A percentile compares a stretch with the other conserved stretches of the same genome.
Conservation (phyloP, 2,329 filamentous ascomycete genomes). For the Pestalotiopsis sp. region DNA sequence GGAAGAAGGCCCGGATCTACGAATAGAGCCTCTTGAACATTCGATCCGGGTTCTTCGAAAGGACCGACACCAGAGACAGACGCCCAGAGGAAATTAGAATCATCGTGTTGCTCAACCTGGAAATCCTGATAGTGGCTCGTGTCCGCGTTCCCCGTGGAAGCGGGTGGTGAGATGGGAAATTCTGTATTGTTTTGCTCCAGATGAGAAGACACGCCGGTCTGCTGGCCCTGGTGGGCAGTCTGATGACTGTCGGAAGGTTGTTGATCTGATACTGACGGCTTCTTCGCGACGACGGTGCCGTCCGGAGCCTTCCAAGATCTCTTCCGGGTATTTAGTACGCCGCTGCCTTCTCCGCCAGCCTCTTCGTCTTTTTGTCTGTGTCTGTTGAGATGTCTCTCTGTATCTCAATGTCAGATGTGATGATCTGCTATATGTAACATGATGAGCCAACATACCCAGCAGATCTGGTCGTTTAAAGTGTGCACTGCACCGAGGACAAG, state of each 20-base stretch:
- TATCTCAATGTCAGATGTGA: constrained; percentile 22
- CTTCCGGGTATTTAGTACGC: constrained; percentile 56
- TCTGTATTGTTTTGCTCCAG: neutral
- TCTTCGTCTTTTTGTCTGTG: constrained; percentile 57
- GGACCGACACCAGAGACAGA: constrained; percentile 9
- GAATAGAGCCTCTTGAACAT: constrained; percentile 21
- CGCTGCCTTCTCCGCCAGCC: constrained; percentile 53
- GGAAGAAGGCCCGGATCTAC: constrained; percentile 27
- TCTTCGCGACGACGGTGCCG: constrained; percentile 53
- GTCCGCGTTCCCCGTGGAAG: constrained; percentile 10
- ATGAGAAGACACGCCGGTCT: neutral
- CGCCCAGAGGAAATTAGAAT: constrained; percentile 4
- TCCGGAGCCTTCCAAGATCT: constrained; percentile 57
- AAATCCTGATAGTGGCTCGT: constrained; percentile 11
- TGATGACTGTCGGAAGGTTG: constrained; percentile 3
- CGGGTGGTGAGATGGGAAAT: constrained; percentile 14
- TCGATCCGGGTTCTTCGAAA: constrained; percentile 12
- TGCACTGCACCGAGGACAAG: constrained; percentile 60
- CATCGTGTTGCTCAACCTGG: constrained; percentile 21
- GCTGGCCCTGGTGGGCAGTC: constrained; percentile 4
- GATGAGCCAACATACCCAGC: constrained; percentile 43
- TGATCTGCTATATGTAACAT: neutral
- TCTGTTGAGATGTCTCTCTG: constrained; percentile 60
- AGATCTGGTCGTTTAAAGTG: constrained; percentile 65
- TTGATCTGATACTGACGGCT: constrained; percentile 23